Conservation (phyloP, 2,329 filamentous ascomycete species). For the Fusarium odoratissimum region DNA sequence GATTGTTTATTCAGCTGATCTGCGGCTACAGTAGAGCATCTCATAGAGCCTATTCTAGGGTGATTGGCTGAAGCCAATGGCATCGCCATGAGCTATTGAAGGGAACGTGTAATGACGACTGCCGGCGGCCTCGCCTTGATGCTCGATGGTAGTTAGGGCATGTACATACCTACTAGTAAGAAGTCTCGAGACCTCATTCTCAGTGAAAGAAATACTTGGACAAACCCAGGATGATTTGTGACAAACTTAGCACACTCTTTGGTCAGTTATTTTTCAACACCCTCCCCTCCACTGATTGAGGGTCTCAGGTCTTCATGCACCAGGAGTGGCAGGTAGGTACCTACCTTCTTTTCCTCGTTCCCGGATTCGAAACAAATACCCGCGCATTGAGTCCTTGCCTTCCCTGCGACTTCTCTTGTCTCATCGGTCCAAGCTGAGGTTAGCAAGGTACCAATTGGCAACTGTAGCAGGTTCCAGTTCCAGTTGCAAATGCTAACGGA, state of each 20-base stretch:
- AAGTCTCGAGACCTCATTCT: neutral
- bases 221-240: neutral
- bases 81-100: neutral
- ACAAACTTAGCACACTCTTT: neutral
- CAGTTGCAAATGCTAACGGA: conserved; percentile 18
- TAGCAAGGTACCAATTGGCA: conserved; percentile 12
- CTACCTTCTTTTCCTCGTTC: conserved; percentile 16
- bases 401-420: conserved; percentile 34
- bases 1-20: neutral
- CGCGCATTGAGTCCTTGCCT: conserved; percentile 25
- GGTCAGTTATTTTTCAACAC: neutral
- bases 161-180: neutral
- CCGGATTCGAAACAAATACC: conserved; percentile 34
- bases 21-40: neutral
- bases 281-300: neutral
- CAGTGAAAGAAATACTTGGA: neutral
- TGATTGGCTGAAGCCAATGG: neutral
- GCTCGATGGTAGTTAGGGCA: neutral
- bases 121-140: conserved; percentile 1
- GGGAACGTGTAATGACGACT: neutral
- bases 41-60: neutral
- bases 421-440: conserved; percentile 26
- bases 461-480: conserved; percentile 9
- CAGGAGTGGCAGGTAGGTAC: conserved; percentile 7
- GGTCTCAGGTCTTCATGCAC: neutral